A percentile compares a stretch with the other conserved stretches of the same genome.
Evolutionary conservation across 192 early-diverging fungal genomes (phyloP).

Genomic region (Radiomyces spectabilis): DNA sequence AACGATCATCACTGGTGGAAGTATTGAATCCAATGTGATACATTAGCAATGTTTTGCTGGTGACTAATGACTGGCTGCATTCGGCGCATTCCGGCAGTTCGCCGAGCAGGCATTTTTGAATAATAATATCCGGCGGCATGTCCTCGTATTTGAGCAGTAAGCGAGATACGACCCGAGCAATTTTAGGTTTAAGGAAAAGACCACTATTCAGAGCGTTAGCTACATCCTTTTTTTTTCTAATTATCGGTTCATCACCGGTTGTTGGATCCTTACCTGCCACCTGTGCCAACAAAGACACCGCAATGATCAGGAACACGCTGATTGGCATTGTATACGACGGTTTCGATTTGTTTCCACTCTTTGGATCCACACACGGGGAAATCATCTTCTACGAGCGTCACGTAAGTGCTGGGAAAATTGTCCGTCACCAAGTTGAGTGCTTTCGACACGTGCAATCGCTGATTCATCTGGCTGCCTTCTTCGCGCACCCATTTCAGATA

Average conservation of each 20-base stretch:
- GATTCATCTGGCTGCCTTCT: conserved; percentile 38
- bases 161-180: conserved; percentile 14
- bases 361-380: conserved; percentile 41
- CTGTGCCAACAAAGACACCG: conserved; percentile 48
- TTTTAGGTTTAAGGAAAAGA: conserved; percentile 24
- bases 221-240: too few species aligned
- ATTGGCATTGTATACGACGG: conserved; percentile 37
- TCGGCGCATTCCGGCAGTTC: conserved; percentile 32
- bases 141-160: conserved; percentile 21
- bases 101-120: conserved; percentile 46
- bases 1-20: conserved; percentile 37
- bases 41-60: conserved; percentile 38
- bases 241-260: too few species aligned
- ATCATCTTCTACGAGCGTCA: conserved; percentile 45
- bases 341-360: conserved; percentile 41
- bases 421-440: conserved; percentile 32
- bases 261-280: too few species aligned
- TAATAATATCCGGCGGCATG: conserved; percentile 43
- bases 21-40: conserved; percentile 50
- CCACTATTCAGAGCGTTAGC: too few species aligned
- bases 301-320: conserved; percentile 35
- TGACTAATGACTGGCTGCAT: conserved; percentile 35
- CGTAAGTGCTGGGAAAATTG: conserved; percentile 29
- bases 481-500: conserved; percentile 40
- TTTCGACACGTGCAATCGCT: conserved; percentile 39